Base-by-base conservation (phyloP, 2,329 filamentous ascomycete genomes). In the Aspergillus japonicus region DNA sequence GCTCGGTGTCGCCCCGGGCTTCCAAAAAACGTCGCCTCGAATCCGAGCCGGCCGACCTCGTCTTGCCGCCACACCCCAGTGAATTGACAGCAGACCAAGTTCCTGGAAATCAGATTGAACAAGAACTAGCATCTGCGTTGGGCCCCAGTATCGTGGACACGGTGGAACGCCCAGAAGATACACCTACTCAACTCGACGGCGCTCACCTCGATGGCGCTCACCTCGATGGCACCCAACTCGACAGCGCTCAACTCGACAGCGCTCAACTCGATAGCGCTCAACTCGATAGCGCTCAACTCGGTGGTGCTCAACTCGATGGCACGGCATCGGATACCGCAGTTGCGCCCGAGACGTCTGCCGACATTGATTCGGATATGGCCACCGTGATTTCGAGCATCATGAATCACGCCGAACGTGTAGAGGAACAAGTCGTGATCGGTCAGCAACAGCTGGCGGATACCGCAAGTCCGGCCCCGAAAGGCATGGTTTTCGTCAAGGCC, bases 331-430 rank as follows among this genome's bases (percentile, higher is more conserved):
- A 58, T 47, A 57, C 61, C 23, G 57, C 61, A 23, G 59, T 64
- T 19, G 42, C 42, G 21, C 67, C 68, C 24, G 66, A 70, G 31
- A 57, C 62, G 11, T 66, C 61, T 33, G 54, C 69, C n/a, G 71
- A 71, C 29, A 66, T 72, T 33, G 71, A 69, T 42, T 57, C 70
- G 5, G 72, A 78, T 53, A 71, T 78, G 39, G 69, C 73, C 10
- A 71, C 74, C 21, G 73, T 78, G n/a, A 76, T 78, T 24, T 73
- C 73, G 4, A 74, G 73, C 57, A 78, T 80, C 33, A 77, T 79
- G 67, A 73, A 78, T 60, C 77, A 78, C 60, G 72, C 77, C 0
- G 77, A 78, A 60, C 70, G 72, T 6, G 70, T 78, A 24, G 77
- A 79, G 60, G 71, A 76, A 54, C 76, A 77, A 31, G 73, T 68